phyloP scores from a whole-genome alignment of 2,329 filamentous ascomycete genomes.

The Curvularia hawaiiensis region DNA sequence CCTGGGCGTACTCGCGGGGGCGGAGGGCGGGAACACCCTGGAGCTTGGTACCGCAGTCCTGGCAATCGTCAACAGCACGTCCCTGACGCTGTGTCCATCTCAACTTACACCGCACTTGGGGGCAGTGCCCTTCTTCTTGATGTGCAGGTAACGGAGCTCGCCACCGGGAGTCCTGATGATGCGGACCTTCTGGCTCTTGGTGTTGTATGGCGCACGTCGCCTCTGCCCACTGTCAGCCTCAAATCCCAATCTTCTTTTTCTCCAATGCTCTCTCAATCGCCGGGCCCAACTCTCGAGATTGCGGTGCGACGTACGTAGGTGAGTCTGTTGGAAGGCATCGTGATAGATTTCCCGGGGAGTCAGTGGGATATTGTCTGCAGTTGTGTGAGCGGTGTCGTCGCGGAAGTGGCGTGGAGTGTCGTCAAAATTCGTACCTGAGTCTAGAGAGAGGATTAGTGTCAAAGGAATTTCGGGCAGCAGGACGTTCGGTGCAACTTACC shows the following conservation, averaged over 20 bases:
- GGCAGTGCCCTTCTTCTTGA: conserved; percentile 98
- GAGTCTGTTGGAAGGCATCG: conserved; percentile 60
- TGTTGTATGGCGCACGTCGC: conserved; percentile 81
- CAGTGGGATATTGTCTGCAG: conserved; percentile 40
- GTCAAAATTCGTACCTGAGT: conserved; percentile 34
- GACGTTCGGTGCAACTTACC: conserved; percentile 35
- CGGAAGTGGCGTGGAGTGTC: conserved; percentile 5
- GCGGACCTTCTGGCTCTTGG: conserved; percentile 94
- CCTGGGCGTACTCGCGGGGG: conserved; percentile 94
- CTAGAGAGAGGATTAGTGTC: conserved; percentile 21
- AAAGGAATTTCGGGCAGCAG: conserved; percentile 18
- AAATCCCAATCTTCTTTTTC: conserved; percentile 5
- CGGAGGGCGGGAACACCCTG: conserved; percentile 97
- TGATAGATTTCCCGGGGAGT: conserved; percentile 48
- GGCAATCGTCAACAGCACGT: conserved; percentile 46
- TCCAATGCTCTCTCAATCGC: conserved; percentile 12
- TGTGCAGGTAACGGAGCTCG: conserved; percentile 93
- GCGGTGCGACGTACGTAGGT: conserved; percentile 58
- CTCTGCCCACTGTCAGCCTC: conserved; percentile 52
- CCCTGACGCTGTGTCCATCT: neutral
- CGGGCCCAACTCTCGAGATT: conserved; percentile 11
- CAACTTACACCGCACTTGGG: conserved; percentile 76
- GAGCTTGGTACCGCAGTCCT: conserved; percentile 98
- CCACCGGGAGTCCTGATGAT: conserved; percentile 80
- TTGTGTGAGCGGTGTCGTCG: conserved; percentile 33